These are phyloP conservation scores for Lachancea thermotolerans DNA, from an alignment of 805 yeast species.

Conservation along the genomic window DNA sequence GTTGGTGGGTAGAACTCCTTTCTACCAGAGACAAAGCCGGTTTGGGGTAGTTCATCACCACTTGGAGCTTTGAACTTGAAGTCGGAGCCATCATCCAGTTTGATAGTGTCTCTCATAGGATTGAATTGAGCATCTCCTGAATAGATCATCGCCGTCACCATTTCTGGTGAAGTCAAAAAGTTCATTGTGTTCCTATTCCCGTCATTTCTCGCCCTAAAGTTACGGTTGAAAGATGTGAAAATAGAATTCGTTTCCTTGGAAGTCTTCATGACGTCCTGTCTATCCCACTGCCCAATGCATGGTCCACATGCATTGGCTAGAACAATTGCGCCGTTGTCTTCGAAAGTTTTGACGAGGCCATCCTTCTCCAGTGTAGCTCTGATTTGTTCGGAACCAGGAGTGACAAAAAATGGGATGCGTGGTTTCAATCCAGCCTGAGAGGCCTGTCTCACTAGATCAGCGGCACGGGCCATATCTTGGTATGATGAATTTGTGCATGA, in stretches of 20 bases:
- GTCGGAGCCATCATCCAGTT: conserved; percentile 57
- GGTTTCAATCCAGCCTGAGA: conserved; percentile 80
- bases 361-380: conserved; percentile 96
- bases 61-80: conserved; percentile 75
- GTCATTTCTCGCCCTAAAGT: conserved; percentile 95
- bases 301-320: conserved; percentile 99
- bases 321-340: conserved; percentile 83
- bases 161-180: conserved; percentile 96
- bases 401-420: conserved; percentile 84
- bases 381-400: conserved; percentile 98
- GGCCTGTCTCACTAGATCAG: conserved; percentile 84
- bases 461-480: conserved; percentile 97
- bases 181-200: conserved; percentile 98
- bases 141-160: conserved; percentile 94
- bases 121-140: conserved; percentile 90
- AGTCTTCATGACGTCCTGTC: conserved; percentile 64
- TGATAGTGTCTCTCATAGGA: conserved; percentile 82
- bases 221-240: conserved; percentile 95
- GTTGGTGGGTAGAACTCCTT: conserved; percentile 64
- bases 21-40: conserved; percentile 75
- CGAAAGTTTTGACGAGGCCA: conserved; percentile 76
- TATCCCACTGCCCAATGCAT: conserved; percentile 99
- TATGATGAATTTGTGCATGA: conserved; percentile 98
- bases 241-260: conserved; percentile 75
- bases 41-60: conserved; percentile 78